Evolutionary conservation across 768 basidiomycete genomes (phyloP).

Genomic region (Mycena belliarum): DNA sequence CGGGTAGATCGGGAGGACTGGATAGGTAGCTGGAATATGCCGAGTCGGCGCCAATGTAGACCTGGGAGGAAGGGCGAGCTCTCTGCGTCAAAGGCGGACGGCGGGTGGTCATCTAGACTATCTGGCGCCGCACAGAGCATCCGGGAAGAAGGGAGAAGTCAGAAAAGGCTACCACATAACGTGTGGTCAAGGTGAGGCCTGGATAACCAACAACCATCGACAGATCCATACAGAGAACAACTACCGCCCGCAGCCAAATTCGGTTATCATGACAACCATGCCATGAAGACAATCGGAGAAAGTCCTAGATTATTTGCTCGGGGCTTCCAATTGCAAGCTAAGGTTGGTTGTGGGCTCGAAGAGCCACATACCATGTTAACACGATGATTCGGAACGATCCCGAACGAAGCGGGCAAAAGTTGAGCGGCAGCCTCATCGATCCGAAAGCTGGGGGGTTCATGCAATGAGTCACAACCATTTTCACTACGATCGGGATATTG

Average conservation of each 20-base stretch:
- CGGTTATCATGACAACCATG: constrained; percentile 13
- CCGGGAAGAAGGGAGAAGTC: background rate
- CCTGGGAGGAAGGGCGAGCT: constrained; percentile 62
- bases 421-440: no score
- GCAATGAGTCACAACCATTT: no score
- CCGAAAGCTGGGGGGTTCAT: no score
- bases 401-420: no score
- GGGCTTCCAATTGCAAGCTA: no score
- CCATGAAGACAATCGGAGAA: background rate
- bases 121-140: constrained; percentile 20
- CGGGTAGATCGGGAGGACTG: constrained; percentile 54
- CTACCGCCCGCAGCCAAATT: constrained; percentile 16
- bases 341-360: no score
- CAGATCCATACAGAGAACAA: constrained; percentile 7
- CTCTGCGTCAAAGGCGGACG: constrained; percentile 39
- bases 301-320: no score
- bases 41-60: constrained; percentile 51
- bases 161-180: constrained; percentile 15
- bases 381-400: no score
- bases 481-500: no score
- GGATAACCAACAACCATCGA: background rate
- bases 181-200: background rate
- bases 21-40: constrained; percentile 28
- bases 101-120: constrained; percentile 50
- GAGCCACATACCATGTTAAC: no score